Base-by-base conservation (phyloP, 179 eudicot genomes). In the Sideroxylon spinosum region DNA sequence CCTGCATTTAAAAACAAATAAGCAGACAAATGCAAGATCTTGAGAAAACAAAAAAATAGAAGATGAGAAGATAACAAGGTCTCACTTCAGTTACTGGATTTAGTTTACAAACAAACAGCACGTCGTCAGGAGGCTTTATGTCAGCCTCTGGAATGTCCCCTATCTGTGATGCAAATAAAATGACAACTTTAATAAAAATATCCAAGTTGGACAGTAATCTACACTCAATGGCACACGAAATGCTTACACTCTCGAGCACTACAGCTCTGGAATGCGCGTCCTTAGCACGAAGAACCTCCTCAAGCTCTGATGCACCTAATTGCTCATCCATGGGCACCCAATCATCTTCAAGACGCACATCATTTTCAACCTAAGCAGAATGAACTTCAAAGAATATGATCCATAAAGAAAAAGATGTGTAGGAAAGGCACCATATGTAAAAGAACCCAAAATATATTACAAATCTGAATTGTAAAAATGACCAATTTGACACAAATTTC, bases 141-240 rank as follows among this genome's bases (percentile, higher is more conserved):
- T 96, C 99, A 73, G 97, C 98, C 74, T 91, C 92, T 73, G 99
- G 99, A 80, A 96, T 90, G 86, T 96, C 99, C 55, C 98, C 99
- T 62, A 93, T 89, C 98, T 95, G 92, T 77, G 69, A 70, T 19
- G 77, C 78, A 79, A 25, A 29, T 69, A 37, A 10, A 76, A 72
- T 55, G 32, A 25, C 25, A 14, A 16, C 66, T 26, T 74, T 26
- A 52, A 63, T 50, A 12, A 71, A 44, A 71, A 25, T 14, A 22
- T 61, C 12, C 48, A 70, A 66, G 10, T 67, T 73, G 61, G 44
- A 82, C 23, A 1, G 28, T 26, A 73, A 37, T 28, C 55, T 22
- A 46, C 32, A 69, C 49, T 13, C 52, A 48, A 72, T 49, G 62
- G 53, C 0, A 9, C 7, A 55, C 23, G 12, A 65, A 52, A 63